Conservation (phyloP, 306 rosid genomes). For the Purshia tridentata region DNA sequence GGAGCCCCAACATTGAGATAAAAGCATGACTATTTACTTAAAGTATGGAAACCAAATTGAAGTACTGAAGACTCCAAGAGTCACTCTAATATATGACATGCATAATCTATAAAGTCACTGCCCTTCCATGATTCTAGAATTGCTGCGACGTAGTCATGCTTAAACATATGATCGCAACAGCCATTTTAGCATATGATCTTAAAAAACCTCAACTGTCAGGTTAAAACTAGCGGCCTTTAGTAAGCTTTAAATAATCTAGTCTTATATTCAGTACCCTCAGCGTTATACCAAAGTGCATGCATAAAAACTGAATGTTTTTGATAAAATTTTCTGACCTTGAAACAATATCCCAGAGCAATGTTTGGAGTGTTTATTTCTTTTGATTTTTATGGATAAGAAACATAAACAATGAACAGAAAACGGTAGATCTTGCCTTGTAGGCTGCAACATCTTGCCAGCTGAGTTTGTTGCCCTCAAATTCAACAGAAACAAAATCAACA, state of each 20-base stretch:
- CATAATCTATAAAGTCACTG: background rate
- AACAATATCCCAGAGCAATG: background rate
- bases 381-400: constrained; percentile 12
- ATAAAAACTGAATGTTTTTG: background rate
- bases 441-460: constrained; percentile 91
- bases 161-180: background rate
- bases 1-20: constrained; percentile 14
- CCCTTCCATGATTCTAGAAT: background rate
- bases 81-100: background rate
- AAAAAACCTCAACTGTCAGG: background rate
- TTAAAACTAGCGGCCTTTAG: constrained; percentile 1
- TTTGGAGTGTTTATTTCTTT: background rate
- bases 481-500: constrained; percentile 86
- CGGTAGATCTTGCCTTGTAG: constrained; percentile 62
- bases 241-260: background rate
- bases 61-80: background rate
- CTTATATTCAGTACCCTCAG: constrained; percentile 4
- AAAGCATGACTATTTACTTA: background rate
- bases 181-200: background rate
- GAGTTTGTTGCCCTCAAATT: constrained; percentile 72
- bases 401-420: constrained; percentile 16
- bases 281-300: constrained; percentile 13
- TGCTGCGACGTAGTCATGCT: background rate
- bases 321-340: background rate
- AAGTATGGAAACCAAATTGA: background rate